phyloP scores from a whole-genome alignment of 2,329 filamentous ascomycete species.

The Sporothrix sp. region DNA sequence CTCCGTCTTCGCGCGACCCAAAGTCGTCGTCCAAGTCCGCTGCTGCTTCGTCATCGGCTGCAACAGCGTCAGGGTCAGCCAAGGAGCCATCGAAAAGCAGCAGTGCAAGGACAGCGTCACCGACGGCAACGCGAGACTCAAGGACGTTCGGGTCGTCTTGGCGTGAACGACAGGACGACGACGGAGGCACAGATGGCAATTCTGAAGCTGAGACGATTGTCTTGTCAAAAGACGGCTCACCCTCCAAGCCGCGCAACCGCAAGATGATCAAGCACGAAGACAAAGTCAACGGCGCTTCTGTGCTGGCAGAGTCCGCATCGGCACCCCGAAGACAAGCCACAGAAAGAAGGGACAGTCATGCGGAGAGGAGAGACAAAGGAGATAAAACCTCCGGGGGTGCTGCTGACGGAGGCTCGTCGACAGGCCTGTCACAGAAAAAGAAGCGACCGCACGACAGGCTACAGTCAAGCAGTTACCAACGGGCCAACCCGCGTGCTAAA shows the following conservation, averaged over 20 bases:
- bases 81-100: slow-evolving; percentile 1
- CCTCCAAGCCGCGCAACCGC: slow-evolving; percentile 43
- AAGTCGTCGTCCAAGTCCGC: neutral
- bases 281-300: slow-evolving; percentile 41
- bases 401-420: slow-evolving; percentile 17
- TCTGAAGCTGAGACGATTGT: slow-evolving; percentile 67
- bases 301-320: neutral
- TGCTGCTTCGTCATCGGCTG: slow-evolving; percentile 4
- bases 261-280: slow-evolving; percentile 58
- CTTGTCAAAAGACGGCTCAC: slow-evolving; percentile 55
- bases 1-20: slow-evolving; percentile 10
- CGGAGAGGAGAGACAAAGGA: slow-evolving; percentile 9
- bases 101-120: slow-evolving; percentile 11
- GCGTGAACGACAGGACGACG: slow-evolving; percentile 32
- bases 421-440: slow-evolving; percentile 33
- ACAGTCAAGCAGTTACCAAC: neutral
- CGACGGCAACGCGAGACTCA: slow-evolving; percentile 24
- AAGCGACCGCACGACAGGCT: slow-evolving; percentile 38
- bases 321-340: slow-evolving; percentile 9
- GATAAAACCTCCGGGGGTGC: slow-evolving; percentile 17
- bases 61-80: neutral
- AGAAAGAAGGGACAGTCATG: slow-evolving; percentile 18
- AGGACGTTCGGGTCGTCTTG: slow-evolving; percentile 23
- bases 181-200: slow-evolving; percentile 44
- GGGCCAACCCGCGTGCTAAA: slow-evolving; percentile 27